Evolutionary conservation across 352 stramenopile species (phyloP).

Genomic region (Thraustochytrium striatum): DNA sequence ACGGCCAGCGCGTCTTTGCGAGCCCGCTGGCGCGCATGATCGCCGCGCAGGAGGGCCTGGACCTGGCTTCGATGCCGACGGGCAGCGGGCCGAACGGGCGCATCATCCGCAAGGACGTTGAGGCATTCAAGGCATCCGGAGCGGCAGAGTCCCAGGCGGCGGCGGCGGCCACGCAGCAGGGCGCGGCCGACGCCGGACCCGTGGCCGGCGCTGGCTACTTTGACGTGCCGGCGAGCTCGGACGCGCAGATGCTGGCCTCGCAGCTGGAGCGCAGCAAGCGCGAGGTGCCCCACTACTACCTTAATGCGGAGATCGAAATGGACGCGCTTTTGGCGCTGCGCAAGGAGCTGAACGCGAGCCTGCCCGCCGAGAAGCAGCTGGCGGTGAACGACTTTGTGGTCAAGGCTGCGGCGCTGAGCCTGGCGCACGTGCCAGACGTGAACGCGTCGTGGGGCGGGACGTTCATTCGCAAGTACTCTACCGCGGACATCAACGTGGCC

Average conservation of each 20-base stretch:
- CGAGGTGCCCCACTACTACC: constrained; percentile 93
- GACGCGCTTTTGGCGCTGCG: constrained; percentile 79
- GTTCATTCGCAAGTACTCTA: constrained; percentile 90
- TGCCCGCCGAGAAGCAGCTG: constrained; percentile 66
- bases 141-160: constrained; percentile 49
- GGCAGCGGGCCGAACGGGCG: constrained; percentile 77
- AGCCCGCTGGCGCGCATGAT: constrained; percentile 89
- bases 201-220: constrained; percentile 73
- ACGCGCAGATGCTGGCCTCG: constrained; percentile 70
- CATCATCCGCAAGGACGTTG: constrained; percentile 88
- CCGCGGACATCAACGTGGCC: constrained; percentile 86
- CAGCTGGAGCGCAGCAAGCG: constrained; percentile 85
- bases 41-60: constrained; percentile 61
- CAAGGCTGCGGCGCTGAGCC: constrained; percentile 69
- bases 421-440: constrained; percentile 66
- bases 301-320: constrained; percentile 86
- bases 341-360: constrained; percentile 66
- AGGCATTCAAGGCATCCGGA: constrained; percentile 73
- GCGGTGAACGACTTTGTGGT: constrained; percentile 73
- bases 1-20: constrained; percentile 72
- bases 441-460: constrained; percentile 71
- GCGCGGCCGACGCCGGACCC: constrained; percentile 53
- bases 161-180: constrained; percentile 1
- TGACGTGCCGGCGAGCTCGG: constrained; percentile 81
- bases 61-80: constrained; percentile 60